Evolutionary conservation across 139 green algal genomes (phyloP), one percentile per base, ranked within the genome.

Genomic region (Picochlorum sp.): DNA sequence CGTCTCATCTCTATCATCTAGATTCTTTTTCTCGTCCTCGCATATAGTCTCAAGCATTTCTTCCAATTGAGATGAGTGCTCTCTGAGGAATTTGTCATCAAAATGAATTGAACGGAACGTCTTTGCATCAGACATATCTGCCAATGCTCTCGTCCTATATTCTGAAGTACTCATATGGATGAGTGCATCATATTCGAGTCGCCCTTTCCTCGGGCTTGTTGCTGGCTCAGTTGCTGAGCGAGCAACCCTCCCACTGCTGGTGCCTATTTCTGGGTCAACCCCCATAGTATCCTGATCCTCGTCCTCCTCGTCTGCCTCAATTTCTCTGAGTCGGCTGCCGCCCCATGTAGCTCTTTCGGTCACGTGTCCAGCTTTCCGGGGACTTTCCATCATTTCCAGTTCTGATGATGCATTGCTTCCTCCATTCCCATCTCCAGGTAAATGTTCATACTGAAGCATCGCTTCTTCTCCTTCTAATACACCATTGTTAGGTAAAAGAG

Each of bases 61-160:
- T 10, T 49, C 66, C 20, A 44, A 20, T 41, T 49, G 18, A 34
- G 44, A 24, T 24, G 31, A 34, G 66, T 15, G 54, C 26, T 6
- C 45, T 28, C 24, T 28, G 24, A 21, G 7, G 47, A 26, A 20
- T 8, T 54, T 20, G 16, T 54, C 47, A 54, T 54, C 47, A 20
- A 41, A 51, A 47, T 61, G 47, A 38, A 74, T 52, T 0, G 34
- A 8, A 15, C 51, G 26, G 59, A 64, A 49, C 10, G 41, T 24
- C 69, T 55, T 57, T 63, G 49, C 49, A 31, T 7, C 65, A 41
- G 78, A 67, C 71, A 86, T 68, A 49, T 86, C 74, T 4, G 80
- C 80, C 45, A 82, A 54, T 6, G 80, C 80, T 15, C 72, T 69
- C 37, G 68, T 52, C n/a, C 80, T 60, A 62, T 85, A 85, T 44